Evolutionary conservation across 306 rosid species (phyloP).

Genomic region (Cucumis melo): DNA sequence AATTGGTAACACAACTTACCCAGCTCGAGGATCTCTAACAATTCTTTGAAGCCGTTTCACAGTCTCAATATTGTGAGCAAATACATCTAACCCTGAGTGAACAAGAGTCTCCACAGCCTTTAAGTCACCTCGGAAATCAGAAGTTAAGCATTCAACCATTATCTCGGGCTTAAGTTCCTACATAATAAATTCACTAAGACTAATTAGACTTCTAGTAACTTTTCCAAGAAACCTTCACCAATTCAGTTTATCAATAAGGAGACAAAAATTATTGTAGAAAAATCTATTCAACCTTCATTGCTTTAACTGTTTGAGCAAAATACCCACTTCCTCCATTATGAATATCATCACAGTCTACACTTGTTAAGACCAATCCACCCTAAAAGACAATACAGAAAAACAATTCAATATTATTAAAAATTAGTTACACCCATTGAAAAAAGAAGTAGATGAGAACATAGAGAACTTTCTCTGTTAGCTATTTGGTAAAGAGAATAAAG

Average conservation of each 20-base stretch:
- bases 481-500: background rate
- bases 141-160: constrained; percentile 93
- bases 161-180: constrained; percentile 81
- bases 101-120: constrained; percentile 61
- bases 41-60: constrained; percentile 90
- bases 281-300: constrained; percentile 57
- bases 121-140: constrained; percentile 87
- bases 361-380: constrained; percentile 84
- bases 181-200: constrained; percentile 13
- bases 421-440: background rate
- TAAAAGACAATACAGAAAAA: constrained; percentile 10
- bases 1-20: constrained; percentile 32
- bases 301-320: constrained; percentile 79
- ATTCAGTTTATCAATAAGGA: background rate
- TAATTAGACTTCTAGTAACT: background rate
- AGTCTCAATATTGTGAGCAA: constrained; percentile 93
- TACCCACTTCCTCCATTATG: constrained; percentile 99
- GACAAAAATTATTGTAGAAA: background rate
- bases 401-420: background rate
- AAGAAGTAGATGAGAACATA: background rate
- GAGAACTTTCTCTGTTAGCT: background rate
- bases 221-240: background rate
- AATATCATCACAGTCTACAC: constrained; percentile 95
- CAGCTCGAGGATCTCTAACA: constrained; percentile 96
- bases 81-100: constrained; percentile 85